Evolutionary conservation across 768 basidiomycete genomes (phyloP).

Genomic region (Tulasnella sp.): DNA sequence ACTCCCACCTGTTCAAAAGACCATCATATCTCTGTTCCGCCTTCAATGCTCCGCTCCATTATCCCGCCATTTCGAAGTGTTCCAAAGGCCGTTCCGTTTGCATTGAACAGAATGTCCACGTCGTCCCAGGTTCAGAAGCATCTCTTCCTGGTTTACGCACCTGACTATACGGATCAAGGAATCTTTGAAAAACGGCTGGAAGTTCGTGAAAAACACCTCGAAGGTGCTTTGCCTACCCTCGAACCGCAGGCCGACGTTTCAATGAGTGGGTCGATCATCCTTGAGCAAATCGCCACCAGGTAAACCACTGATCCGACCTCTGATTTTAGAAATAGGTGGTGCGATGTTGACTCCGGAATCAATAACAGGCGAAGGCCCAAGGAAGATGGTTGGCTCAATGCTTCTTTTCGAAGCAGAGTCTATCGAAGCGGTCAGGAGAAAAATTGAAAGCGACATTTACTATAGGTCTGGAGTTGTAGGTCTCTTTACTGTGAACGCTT

Average conservation of each 20-base stretch:
- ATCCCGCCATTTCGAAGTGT: neutral
- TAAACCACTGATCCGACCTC: neutral
- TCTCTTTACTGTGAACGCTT: neutral
- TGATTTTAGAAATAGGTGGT: constrained; percentile 51
- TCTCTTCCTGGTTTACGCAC: constrained; percentile 58
- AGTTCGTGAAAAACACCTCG: constrained; percentile 53
- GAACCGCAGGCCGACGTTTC: constrained; percentile 23
- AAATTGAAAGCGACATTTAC: constrained; percentile 44
- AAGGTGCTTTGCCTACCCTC: constrained; percentile 38
- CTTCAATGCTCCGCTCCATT: neutral
- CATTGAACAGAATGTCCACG: neutral
- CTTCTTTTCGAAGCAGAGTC: constrained; percentile 53
- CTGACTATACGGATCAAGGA: constrained; percentile 58
- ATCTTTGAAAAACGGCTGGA: constrained; percentile 54
- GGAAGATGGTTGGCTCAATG: constrained; percentile 59
- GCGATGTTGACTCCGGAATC: constrained; percentile 54
- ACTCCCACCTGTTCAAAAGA: too few species aligned
- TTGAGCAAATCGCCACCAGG: neutral
- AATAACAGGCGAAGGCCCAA: constrained; percentile 42
- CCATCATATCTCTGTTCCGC: neutral
- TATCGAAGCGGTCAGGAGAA: constrained; percentile 45
- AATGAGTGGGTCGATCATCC: constrained; percentile 25
- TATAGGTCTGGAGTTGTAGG: constrained; percentile 46
- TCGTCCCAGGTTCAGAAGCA: constrained; percentile 7
- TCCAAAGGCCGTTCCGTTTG: neutral